Evolutionary conservation across 352 stramenopile species (phyloP).

Genomic region (Pythium rhizo-oryzae): DNA sequence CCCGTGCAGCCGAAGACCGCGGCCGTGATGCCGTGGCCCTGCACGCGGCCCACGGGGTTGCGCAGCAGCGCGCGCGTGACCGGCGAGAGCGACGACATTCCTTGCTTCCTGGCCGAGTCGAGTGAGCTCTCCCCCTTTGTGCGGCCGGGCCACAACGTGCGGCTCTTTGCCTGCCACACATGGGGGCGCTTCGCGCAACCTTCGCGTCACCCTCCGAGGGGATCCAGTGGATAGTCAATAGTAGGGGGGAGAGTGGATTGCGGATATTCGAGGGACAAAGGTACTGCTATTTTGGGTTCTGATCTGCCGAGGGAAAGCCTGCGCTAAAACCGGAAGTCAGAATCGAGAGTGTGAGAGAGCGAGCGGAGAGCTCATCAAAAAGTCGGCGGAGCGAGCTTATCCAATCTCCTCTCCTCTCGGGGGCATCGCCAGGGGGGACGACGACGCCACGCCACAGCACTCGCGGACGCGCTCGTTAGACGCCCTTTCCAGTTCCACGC

Average conservation of each 20-base stretch:
- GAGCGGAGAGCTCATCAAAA: too few relatives aligned
- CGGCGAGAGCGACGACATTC: constrained; percentile 83
- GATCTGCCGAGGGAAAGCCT: background rate
- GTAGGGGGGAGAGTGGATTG: background rate
- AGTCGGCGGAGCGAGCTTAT: too few relatives aligned
- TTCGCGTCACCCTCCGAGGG: constrained; percentile 30
- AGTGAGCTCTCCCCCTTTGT: constrained; percentile 1
- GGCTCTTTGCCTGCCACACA: constrained; percentile 31
- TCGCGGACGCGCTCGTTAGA: too few relatives aligned
- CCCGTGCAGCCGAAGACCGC: constrained; percentile 96
- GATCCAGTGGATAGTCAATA: background rate
- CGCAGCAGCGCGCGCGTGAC: constrained; percentile 76
- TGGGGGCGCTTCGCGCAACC: constrained; percentile 28
- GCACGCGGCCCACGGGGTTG: constrained; percentile 72
- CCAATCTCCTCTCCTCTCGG: too few relatives aligned
- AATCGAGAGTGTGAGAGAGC: background rate
- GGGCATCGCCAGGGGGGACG: too few relatives aligned
- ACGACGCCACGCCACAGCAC: too few relatives aligned
- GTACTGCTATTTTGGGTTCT: constrained; percentile 4
- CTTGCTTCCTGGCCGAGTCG: background rate
- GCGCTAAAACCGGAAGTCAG: constrained; percentile 24
- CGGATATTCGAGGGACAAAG: background rate
- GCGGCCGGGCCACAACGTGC: constrained; percentile 3
- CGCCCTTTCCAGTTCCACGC: too few relatives aligned
- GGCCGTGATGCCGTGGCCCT: constrained; percentile 88